Evolutionary conservation across 805 yeast species (phyloP).

Genomic region (Yamadazyma phyllophila): DNA sequence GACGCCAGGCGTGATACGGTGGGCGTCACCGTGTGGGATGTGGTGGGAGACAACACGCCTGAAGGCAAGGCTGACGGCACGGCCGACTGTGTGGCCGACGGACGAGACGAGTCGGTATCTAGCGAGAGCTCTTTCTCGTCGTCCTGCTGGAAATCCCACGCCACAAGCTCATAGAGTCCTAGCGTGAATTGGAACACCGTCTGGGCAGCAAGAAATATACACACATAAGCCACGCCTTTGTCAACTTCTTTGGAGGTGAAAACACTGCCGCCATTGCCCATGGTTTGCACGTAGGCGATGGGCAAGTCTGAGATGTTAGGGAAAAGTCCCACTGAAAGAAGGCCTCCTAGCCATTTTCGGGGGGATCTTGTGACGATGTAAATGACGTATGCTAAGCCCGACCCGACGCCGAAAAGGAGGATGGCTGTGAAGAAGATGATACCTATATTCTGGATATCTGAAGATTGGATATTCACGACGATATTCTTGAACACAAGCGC

Average conservation of each 20-base stretch:
- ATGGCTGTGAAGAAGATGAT: conserved; percentile 51
- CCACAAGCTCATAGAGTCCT: conserved; percentile 70
- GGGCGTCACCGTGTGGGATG: background rate
- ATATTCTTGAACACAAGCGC: conserved; percentile 73
- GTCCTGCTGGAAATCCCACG: conserved; percentile 59
- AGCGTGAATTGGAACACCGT: conserved; percentile 67
- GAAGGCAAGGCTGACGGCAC: too few species aligned
- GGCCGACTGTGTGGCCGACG: too few species aligned
- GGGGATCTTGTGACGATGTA: conserved; percentile 58
- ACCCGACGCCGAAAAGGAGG: conserved; percentile 51
- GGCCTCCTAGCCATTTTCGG: conserved; percentile 72
- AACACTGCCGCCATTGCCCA: conserved; percentile 56
- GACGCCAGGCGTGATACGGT: background rate
- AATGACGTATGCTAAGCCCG: conserved; percentile 43
- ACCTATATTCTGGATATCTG: conserved; percentile 71
- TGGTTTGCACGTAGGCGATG: conserved; percentile 75
- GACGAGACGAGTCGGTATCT: too few species aligned
- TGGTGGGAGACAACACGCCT: background rate
- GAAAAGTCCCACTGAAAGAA: conserved; percentile 66
- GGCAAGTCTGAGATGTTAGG: conserved; percentile 84
- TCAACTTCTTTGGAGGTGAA: conserved; percentile 61
- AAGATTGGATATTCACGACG: conserved; percentile 60
- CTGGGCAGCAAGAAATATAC: conserved; percentile 71
- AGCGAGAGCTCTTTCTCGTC: conserved; percentile 9
- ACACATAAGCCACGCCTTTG: conserved; percentile 80